Evolutionary conservation across 768 basidiomycete genomes (phyloP).

Genomic region (Tricholoma saponaceum): DNA sequence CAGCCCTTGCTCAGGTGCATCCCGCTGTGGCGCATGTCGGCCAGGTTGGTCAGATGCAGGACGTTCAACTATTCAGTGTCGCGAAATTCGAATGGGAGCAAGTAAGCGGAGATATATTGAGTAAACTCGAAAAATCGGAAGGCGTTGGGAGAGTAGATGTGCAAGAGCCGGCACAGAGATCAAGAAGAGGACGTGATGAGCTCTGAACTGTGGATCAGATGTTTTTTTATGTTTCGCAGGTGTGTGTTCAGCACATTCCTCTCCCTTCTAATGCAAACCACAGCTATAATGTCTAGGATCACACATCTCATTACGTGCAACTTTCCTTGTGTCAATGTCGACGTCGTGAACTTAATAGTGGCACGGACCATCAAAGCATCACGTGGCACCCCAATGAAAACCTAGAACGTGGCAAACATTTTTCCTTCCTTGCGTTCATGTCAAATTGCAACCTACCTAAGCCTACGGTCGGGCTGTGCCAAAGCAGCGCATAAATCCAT

Average conservation of each 20-base stretch:
- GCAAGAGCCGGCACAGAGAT: slow-evolving; percentile 20
- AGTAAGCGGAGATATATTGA: slow-evolving; percentile 19
- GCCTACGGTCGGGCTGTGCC: slow-evolving; percentile 13
- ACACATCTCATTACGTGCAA: no score
- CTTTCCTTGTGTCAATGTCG: no score
- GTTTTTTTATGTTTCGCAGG: background rate
- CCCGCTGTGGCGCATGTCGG: slow-evolving; percentile 26
- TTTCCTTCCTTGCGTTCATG: slow-evolving; percentile 14
- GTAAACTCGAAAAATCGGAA: slow-evolving; percentile 13
- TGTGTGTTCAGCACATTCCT: background rate
- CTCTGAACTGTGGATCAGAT: slow-evolving; percentile 9
- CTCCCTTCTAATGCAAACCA: background rate
- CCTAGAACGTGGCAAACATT: background rate
- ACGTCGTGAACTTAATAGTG: background rate
- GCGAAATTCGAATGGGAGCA: slow-evolving; percentile 24
- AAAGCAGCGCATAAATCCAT: slow-evolving; percentile 18
- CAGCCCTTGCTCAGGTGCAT: slow-evolving; percentile 18
- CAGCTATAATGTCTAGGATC: no score
- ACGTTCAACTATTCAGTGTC: slow-evolving; percentile 27
- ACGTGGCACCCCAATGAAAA: background rate
- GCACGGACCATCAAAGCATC: background rate
- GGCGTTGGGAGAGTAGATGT: slow-evolving; percentile 26
- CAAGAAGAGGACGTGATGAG: slow-evolving; percentile 24
- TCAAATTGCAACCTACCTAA: slow-evolving; percentile 18
- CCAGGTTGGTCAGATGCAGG: slow-evolving; percentile 26